Conservation (phyloP, 139 green algal species). For the Desmodesmus armatus region DNA sequence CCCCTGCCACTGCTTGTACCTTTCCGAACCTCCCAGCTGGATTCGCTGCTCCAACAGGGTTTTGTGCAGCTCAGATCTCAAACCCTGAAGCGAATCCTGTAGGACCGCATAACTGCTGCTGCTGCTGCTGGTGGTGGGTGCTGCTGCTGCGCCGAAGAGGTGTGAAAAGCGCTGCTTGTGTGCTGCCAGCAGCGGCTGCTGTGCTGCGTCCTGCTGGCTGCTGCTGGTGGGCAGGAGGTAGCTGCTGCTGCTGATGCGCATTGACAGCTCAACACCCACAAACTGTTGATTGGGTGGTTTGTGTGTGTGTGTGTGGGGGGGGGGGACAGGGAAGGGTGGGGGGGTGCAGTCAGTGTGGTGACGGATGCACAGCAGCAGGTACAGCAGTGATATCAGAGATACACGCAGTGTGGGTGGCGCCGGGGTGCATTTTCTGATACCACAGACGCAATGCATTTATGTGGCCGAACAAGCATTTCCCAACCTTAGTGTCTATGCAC, state of each 20-base stretch:
- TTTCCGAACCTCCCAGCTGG: neutral
- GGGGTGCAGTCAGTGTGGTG: no score
- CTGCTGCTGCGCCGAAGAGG: conserved; percentile 31
- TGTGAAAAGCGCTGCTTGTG: conserved; percentile 45
- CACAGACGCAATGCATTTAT: no score
- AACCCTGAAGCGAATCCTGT: neutral
- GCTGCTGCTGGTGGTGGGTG: conserved; percentile 1
- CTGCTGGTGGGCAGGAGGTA: conserved; percentile 41
- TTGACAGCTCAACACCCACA: conserved; percentile 24
- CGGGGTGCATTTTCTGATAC: no score
- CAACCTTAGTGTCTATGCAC: no score
- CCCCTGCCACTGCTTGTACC: conserved; percentile 17
- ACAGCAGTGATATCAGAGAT: no score
- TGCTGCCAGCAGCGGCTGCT: neutral
- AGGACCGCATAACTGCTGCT: conserved; percentile 19
- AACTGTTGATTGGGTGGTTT: no score
- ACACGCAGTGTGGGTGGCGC: no score
- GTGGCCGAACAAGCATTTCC: no score
- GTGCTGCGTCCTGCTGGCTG: conserved; percentile 15
- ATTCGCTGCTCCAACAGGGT: conserved; percentile 30
- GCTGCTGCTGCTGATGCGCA: conserved; percentile 36
- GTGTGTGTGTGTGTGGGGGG: no score
- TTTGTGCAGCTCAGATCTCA: neutral
- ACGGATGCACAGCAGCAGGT: no score
- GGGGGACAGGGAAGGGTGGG: no score